Evolutionary conservation across 2,329 filamentous ascomycete genomes (phyloP).

Genomic region (Alternaria consortialis): DNA sequence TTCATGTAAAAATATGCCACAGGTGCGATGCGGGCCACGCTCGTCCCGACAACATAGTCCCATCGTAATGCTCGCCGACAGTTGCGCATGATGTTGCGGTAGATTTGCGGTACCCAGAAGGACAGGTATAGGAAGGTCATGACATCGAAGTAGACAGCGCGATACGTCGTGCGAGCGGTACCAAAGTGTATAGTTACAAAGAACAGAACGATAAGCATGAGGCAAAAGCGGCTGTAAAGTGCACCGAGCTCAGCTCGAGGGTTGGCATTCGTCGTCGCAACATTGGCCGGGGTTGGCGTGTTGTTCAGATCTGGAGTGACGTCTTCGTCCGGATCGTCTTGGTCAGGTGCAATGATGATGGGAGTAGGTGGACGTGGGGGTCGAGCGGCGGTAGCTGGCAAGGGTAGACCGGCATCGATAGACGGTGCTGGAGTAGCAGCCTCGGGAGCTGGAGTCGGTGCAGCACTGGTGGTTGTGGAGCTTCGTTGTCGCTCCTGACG

Average conservation of each 20-base stretch:
- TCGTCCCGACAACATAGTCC: conserved; percentile 89
- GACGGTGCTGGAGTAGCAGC: conserved; percentile 31
- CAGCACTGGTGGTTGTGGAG: conserved; percentile 29
- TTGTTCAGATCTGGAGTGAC: conserved; percentile 36
- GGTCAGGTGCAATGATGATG: conserved; percentile 67
- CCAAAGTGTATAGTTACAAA: conserved; percentile 68
- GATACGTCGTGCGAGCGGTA: conserved; percentile 63
- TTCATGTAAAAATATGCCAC: conserved; percentile 86
- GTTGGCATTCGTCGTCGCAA: conserved; percentile 33
- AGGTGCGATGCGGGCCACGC: conserved; percentile 77
- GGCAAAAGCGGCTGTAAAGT: conserved; percentile 70
- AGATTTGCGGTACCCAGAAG: conserved; percentile 91
- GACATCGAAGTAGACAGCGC: conserved; percentile 66
- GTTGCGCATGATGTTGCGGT: conserved; percentile 88
- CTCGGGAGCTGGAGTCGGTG: conserved; percentile 29
- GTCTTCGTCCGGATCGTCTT: conserved; percentile 58
- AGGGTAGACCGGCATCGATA: conserved; percentile 53
- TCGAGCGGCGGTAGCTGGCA: conserved; percentile 60
- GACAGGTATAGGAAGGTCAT: conserved; percentile 82
- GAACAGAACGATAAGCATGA: conserved; percentile 65
- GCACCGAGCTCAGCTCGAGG: conserved; percentile 62
- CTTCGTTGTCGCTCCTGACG: conserved; percentile 57
- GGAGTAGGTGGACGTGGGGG: conserved; percentile 60
- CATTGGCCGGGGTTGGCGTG: conserved; percentile 21
- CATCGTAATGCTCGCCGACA: conserved; percentile 90